phyloP scores from a whole-genome alignment of 1,284 basidiomycete species.

The Trametes polyzona region DNA sequence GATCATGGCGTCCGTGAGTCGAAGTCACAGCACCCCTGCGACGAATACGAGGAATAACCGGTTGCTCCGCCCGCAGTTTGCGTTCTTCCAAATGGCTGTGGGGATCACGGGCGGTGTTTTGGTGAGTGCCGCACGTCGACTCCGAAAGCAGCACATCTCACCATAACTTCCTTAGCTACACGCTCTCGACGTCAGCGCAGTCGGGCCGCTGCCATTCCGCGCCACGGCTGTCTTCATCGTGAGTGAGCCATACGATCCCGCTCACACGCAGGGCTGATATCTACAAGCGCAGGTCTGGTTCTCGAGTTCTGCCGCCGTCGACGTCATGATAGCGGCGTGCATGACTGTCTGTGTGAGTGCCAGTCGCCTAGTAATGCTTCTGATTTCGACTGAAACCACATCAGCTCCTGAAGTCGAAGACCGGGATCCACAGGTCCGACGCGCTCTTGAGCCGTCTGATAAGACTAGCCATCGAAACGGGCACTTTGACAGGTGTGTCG shows the following conservation, averaged over 20 bases:
- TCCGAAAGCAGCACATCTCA: neutral
- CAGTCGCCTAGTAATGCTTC: neutral
- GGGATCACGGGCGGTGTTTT: slow-evolving; percentile 5
- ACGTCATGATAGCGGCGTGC: slow-evolving; percentile 23
- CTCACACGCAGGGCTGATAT: neutral
- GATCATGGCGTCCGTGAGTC: slow-evolving; percentile 16
- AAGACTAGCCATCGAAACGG: slow-evolving; percentile 23
- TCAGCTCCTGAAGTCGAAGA: slow-evolving; percentile 12
- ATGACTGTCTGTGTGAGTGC: slow-evolving; percentile 24
- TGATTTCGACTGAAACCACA: neutral
- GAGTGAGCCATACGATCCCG: neutral
- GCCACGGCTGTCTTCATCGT: slow-evolving; percentile 4
- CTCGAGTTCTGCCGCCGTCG: slow-evolving; percentile 18
- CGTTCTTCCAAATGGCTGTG: slow-evolving; percentile 1
- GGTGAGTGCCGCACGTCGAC: neutral
- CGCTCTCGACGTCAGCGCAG: no score
- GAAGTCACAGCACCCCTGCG: neutral
- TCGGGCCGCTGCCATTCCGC: neutral
- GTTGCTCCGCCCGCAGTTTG: slow-evolving; percentile 2
- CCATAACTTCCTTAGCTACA: no score
- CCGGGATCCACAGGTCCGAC: slow-evolving; percentile 16
- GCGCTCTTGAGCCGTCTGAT: slow-evolving; percentile 19
- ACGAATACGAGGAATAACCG: neutral
- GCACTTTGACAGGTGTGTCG: slow-evolving; percentile 22
- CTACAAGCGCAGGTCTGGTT: slow-evolving; percentile 14